Base-by-base conservation (phyloP, 768 basidiomycete species). In the Sporobolomyces phaffii region DNA sequence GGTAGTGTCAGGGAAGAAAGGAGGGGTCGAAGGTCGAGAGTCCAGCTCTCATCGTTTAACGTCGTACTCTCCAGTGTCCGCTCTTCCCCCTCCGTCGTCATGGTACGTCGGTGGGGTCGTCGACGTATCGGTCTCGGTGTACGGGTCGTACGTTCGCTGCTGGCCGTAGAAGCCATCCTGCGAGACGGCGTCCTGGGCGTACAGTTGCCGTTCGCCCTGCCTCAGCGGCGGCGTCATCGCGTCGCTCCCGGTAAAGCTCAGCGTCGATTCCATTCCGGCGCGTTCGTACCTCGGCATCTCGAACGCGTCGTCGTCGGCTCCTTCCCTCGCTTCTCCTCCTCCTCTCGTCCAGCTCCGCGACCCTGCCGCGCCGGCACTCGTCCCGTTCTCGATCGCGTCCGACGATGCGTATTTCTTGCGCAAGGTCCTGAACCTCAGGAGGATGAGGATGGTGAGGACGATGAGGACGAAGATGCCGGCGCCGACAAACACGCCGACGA, bases 401-500 rank as follows among this genome's bases (percentile, higher is more conserved):
- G 24, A 11, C 0, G 44, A 48, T 2, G 5, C 14, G 13, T 31
- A 8, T 8, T 18, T 28, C 22, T 54, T 57, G 2, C 47, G 43
- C 26, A 65, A 51, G 4, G 34, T n/a, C 40, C 64, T 56, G n/a
- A 13, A 59, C 13, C 64, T 62, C 1, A 34, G 29, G 38, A 70
- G 31, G 26, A 26, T 33, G 61, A 66, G 41, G 40, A 26, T 22
- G 24, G 44, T 29, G 29, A 70, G 38, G 56, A 65, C 38, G 60
- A 57, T 5, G 45, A 70, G 50, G 34, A 59, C 20, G 53, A 62
- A 26, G 48, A 71, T 40, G 40, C 62, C 62, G 2, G 24, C 48
- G 13, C 33, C 70, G 62, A 61, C 59, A n/a, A 71, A 48, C 29
- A 71, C 58, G 34, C 65, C 65, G 48, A 68, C 65, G 45, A 71